Evolutionary conservation across 148 eudicot species (phyloP).

Genomic region (Agrostemma githago): DNA sequence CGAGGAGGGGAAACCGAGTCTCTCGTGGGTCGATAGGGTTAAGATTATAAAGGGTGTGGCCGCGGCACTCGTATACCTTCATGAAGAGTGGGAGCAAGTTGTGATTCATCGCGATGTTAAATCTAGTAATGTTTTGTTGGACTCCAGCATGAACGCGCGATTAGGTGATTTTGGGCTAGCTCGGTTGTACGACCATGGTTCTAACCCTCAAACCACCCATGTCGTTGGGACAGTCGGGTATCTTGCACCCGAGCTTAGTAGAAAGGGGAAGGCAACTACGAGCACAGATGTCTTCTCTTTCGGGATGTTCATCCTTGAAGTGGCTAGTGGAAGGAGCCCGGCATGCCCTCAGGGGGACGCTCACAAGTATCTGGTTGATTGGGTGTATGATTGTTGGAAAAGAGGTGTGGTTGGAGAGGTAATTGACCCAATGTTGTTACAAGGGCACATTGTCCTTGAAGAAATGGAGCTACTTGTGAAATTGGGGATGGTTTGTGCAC

Average conservation of each 20-base stretch:
- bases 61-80: slow-evolving; percentile 38
- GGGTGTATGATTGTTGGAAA: slow-evolving; percentile 33
- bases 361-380: slow-evolving; percentile 15
- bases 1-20: slow-evolving; percentile 11
- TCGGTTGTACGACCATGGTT: slow-evolving; percentile 33
- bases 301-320: slow-evolving; percentile 34
- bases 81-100: slow-evolving; percentile 41
- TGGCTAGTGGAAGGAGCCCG: slow-evolving; percentile 35
- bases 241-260: slow-evolving; percentile 38
- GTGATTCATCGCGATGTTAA: slow-evolving; percentile 45
- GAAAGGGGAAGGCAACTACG: slow-evolving; percentile 32
- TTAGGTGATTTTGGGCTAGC: slow-evolving; percentile 47
- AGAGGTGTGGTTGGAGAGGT: slow-evolving; percentile 28
- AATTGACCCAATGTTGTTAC: slow-evolving; percentile 26
- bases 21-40: slow-evolving; percentile 33
- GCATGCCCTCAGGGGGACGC: slow-evolving; percentile 11
- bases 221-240: slow-evolving; percentile 43
- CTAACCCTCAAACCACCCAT: slow-evolving; percentile 30
- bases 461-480: slow-evolving; percentile 35
- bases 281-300: slow-evolving; percentile 38
- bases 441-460: slow-evolving; percentile 16
- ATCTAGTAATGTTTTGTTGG: slow-evolving; percentile 34
- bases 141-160: slow-evolving; percentile 36
- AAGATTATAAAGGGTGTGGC: slow-evolving; percentile 37
- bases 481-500: slow-evolving; percentile 37